These are phyloP conservation scores for Nemophila menziesii DNA, from an alignment of 257 asterid species.

Conservation along the genomic window DNA sequence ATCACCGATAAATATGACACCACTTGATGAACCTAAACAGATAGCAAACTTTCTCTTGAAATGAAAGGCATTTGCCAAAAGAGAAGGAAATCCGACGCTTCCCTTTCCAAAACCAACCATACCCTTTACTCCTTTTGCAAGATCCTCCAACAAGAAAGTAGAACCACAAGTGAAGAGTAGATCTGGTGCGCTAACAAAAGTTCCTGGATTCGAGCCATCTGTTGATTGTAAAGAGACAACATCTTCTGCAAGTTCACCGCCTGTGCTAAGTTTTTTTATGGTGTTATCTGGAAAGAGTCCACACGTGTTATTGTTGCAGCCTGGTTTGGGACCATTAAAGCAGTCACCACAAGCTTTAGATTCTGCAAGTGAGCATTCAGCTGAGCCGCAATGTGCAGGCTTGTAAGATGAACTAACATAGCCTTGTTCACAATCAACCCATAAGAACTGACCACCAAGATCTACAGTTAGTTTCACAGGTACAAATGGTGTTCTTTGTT, in stretches of 20 bases:
- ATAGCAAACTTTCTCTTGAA: constrained; percentile 9
- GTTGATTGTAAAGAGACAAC: constrained; percentile 25
- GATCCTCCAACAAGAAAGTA: constrained; percentile 20
- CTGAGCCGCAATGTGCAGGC: constrained; percentile 8
- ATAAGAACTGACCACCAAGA: constrained; percentile 21
- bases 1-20: constrained; percentile 8
- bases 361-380: constrained; percentile 1
- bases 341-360: constrained; percentile 30
- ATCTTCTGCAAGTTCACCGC: constrained; percentile 52
- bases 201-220: constrained; percentile 35
- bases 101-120: constrained; percentile 13
- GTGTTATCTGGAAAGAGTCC: constrained; percentile 32
- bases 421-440: constrained; percentile 22
- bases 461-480: constrained; percentile 15
- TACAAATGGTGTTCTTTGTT: constrained; percentile 23
- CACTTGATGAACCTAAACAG: constrained; percentile 8
- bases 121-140: constrained; percentile 11
- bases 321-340: constrained; percentile 29
- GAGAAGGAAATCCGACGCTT: constrained; percentile 9
- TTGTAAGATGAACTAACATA: constrained; percentile 14
- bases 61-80: not conserved
- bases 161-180: constrained; percentile 39
- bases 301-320: constrained; percentile 52
- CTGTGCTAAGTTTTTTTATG: constrained; percentile 18
- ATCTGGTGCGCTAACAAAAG: constrained; percentile 7